Percentiles rank a stretch among this genome's conserved stretches.
Evolutionary conservation across 2,329 filamentous ascomycete species (phyloP).

Genomic region (Pseudopithomyces chartarum): DNA sequence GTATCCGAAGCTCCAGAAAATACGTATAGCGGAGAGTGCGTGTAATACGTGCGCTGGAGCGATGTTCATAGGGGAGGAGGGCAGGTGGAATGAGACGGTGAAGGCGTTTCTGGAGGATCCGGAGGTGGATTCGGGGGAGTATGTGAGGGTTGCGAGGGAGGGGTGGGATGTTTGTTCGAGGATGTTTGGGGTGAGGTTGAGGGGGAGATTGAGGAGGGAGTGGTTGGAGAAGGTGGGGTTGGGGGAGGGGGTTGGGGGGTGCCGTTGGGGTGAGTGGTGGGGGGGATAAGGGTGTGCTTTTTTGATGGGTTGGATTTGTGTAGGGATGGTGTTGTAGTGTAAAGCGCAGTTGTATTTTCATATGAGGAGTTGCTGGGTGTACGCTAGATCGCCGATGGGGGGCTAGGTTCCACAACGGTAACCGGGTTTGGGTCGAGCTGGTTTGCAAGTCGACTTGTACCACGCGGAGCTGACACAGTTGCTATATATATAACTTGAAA

Average conservation of each 20-base stretch:
- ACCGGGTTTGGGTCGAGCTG: too few species aligned
- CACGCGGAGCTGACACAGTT: too few species aligned
- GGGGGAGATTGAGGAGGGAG: not conserved
- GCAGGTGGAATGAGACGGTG: constrained; percentile 9
- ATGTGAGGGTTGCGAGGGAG: constrained; percentile 14
- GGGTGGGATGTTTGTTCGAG: constrained; percentile 5
- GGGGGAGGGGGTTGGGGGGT: not conserved
- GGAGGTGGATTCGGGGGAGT: constrained; percentile 11
- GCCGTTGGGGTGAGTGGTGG: too few species aligned
- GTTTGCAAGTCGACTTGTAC: too few species aligned
- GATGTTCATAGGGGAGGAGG: constrained; percentile 10
- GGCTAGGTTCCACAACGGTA: too few species aligned
- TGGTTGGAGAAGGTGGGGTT: constrained; percentile 6
- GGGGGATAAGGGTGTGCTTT: too few species aligned
- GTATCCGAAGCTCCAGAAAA: not conserved
- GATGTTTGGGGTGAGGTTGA: constrained; percentile 1
- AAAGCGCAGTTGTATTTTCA: too few species aligned
- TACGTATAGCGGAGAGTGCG: constrained; percentile 8
- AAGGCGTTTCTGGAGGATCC: constrained; percentile 11
- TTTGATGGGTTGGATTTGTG: too few species aligned
- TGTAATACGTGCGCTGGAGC: constrained; percentile 13
- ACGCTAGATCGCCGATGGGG: too few species aligned
- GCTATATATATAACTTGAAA: too few species aligned
- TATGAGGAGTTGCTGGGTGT: too few species aligned
- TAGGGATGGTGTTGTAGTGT: too few species aligned